Base-by-base conservation (phyloP, 2,329 filamentous ascomycete genomes). In the Hortaea werneckii region DNA sequence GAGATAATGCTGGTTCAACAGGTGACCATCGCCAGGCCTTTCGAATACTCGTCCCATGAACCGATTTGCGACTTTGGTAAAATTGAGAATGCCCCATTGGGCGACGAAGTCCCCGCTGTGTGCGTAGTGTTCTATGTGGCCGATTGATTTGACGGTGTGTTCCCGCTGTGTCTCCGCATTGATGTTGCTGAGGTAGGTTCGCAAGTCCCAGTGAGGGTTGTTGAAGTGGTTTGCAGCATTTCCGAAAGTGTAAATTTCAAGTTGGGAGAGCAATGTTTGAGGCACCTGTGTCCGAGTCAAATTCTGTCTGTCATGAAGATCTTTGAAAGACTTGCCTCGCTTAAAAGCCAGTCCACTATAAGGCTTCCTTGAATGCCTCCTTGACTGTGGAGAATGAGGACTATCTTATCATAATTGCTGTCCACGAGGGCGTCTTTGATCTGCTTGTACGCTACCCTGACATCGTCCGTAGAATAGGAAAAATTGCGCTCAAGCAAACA, bases 151-250 rank as follows among this genome's bases (percentile, higher is more conserved):
- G 32, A 35, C 32, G 8, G 32, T 35, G n/a, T n/a, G 32, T 2
- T 35, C 32, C 32, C n/a, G 8, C 32, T 35, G 2, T n/a, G 32
- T 35, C 32, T 35, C 32, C 2, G 32, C n/a, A 12, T 9, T 26
- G 8, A 13, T 13, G 11, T 9, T 13, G 20, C 10, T 40, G 37
- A 40, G n/a, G 20, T 40, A 40, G 11, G 37, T 12, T 10, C n/a
- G n/a, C 37, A 40, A 9, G 37, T 40, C 37, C 11, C n/a, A 40
- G 37, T 40, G 37, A 9, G 37, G 37, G 37, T 40, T 40, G 37
- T 40, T 40, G 37, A 40, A 40, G 20, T 40, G 37, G 37, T 40
- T 40, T 9, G 37, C 37, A 11, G 37, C 37, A 40, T 40, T 40
- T 3, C 37, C 37, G 5, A 40, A 40, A 20, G 37, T 40, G 13